Percentiles rank a stretch among this genome's conserved stretches.
Evolutionary conservation across 106 monocot species (phyloP).

Genomic region (Phalaenopsis aphrodite): DNA sequence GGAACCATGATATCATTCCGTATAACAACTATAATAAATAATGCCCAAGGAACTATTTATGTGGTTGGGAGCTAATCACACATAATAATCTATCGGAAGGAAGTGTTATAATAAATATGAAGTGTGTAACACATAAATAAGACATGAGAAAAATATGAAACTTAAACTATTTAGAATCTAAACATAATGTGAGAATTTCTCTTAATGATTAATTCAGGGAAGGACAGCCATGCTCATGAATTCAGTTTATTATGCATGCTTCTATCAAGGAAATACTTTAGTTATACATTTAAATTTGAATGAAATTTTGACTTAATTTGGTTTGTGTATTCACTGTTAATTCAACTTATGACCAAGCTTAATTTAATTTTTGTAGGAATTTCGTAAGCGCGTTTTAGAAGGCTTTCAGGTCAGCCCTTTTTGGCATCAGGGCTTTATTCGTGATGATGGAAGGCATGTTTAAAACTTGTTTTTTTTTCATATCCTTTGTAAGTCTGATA

Average conservation of each 20-base stretch:
- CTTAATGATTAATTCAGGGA: neutral
- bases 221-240: neutral
- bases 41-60: neutral
- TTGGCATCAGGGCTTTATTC: conserved; percentile 91
- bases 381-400: conserved; percentile 64
- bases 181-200: neutral
- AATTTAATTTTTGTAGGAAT: conserved; percentile 46
- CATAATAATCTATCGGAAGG: neutral
- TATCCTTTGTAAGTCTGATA: neutral
- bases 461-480: neutral
- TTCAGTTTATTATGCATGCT: neutral
- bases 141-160: neutral
- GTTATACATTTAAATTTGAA: neutral
- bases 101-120: neutral
- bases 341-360: neutral
- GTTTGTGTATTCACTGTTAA: neutral
- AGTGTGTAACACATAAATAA: neutral
- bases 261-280: neutral
- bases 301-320: neutral
- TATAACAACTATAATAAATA: neutral
- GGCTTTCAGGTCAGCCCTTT: conserved; percentile 94
- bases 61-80: neutral
- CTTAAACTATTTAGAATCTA: neutral
- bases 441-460: conserved; percentile 86
- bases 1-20: neutral